Evolutionary conservation across 2,329 filamentous ascomycete species (phyloP).

Genomic region (Aspergillus tanneri): DNA sequence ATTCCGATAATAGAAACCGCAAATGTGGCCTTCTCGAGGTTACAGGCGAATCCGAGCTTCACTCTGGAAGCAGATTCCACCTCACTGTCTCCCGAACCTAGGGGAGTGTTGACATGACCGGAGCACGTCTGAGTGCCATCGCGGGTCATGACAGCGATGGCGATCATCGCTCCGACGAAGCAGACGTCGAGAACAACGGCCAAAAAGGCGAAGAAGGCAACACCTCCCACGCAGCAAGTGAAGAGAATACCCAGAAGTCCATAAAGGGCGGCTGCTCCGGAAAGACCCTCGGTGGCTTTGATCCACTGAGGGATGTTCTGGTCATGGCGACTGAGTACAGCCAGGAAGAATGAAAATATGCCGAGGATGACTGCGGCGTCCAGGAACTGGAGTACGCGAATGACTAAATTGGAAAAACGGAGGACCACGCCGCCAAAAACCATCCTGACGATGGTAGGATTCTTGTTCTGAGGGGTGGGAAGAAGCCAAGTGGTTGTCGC

Average conservation of each 20-base stretch:
- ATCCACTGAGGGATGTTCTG: conserved; percentile 63
- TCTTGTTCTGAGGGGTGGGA: background rate
- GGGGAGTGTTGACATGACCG: conserved; percentile 63
- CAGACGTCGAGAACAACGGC: conserved; percentile 73
- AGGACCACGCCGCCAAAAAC: conserved; percentile 61
- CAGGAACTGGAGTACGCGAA: conserved; percentile 72
- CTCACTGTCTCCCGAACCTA: conserved; percentile 62
- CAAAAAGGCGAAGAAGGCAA: conserved; percentile 68
- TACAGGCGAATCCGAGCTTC: conserved; percentile 64
- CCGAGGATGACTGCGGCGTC: conserved; percentile 72
- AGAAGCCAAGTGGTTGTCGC: too few species aligned
- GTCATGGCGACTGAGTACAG: conserved; percentile 65
- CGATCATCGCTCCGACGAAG: conserved; percentile 76
- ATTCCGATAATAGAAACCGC: conserved; percentile 75
- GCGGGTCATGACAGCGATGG: conserved; percentile 73
- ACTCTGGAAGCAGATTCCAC: conserved; percentile 50
- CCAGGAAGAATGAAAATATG: conserved; percentile 82
- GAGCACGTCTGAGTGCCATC: conserved; percentile 66
- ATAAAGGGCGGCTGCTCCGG: conserved; percentile 73
- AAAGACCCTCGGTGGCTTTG: conserved; percentile 74
- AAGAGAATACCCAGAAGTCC: conserved; percentile 69
- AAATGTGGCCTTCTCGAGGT: conserved; percentile 72
- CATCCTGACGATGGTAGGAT: conserved; percentile 49
- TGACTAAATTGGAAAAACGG: conserved; percentile 66
- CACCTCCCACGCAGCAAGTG: conserved; percentile 76